Conservation (phyloP, 1,139 yeast genomes). For the Yamadazyma atlantica region DNA sequence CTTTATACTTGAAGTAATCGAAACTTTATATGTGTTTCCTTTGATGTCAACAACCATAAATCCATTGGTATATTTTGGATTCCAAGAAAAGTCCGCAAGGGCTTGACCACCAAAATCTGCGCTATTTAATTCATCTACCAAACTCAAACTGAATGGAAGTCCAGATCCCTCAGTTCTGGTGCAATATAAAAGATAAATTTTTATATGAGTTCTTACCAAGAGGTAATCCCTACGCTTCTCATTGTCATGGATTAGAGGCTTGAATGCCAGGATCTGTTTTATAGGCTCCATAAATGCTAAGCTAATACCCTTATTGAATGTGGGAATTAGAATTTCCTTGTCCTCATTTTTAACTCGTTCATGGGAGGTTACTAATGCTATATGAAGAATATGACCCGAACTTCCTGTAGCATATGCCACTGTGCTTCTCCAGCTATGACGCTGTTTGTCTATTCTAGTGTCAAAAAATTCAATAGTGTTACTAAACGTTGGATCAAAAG, state of each 20-base stretch:
- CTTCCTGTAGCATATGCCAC: slow-evolving; percentile 38
- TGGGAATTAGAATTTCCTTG: slow-evolving; percentile 13
- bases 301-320: slow-evolving; percentile 24
- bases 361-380: slow-evolving; percentile 10
- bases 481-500: slow-evolving; percentile 42
- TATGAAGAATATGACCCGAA: slow-evolving; percentile 20
- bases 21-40: slow-evolving; percentile 45
- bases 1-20: slow-evolving; percentile 1
- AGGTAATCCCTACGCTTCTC: slow-evolving; percentile 22
- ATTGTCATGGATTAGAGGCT: slow-evolving; percentile 10
- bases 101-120: slow-evolving; percentile 26
- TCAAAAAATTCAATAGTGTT: slow-evolving; percentile 22
- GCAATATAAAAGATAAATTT: slow-evolving; percentile 26
- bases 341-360: slow-evolving; percentile 5
- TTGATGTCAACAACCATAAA: slow-evolving; percentile 50
- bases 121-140: slow-evolving; percentile 23
- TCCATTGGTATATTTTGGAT: slow-evolving; percentile 35
- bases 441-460: slow-evolving; percentile 10
- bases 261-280: slow-evolving; percentile 36
- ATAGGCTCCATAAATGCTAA: slow-evolving; percentile 28
- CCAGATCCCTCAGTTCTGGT: slow-evolving; percentile 6
- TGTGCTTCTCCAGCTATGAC: slow-evolving; percentile 16
- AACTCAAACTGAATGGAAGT: slow-evolving; percentile 15
- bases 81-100: slow-evolving; percentile 48
- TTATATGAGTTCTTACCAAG: slow-evolving; percentile 26